phyloP scores from a whole-genome alignment of 257 asterid genomes.

The Cordia subcordata region DNA sequence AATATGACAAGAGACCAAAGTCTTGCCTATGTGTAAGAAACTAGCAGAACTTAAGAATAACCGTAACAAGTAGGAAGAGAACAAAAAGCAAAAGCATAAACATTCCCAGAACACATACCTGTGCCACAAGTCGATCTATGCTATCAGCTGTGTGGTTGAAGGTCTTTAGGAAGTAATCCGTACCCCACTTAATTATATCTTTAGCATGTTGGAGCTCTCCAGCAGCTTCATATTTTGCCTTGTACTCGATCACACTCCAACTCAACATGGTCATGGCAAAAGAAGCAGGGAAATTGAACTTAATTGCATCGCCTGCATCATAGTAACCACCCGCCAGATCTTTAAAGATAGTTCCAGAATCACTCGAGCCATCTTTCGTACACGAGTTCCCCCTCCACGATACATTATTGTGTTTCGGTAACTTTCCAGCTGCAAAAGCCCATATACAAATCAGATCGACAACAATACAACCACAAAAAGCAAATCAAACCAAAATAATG shows the following conservation, averaged over 20 bases:
- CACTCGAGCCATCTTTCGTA: conserved; percentile 62
- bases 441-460: not conserved
- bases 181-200: conserved; percentile 96
- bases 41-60: not conserved
- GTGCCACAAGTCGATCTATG: conserved; percentile 61
- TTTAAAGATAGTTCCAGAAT: conserved; percentile 41
- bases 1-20: too few relatives aligned
- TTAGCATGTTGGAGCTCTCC: conserved; percentile 89
- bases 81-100: not conserved
- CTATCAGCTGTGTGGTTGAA: conserved; percentile 86
- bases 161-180: conserved; percentile 90
- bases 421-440: conserved; percentile 66
- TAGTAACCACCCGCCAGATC: conserved; percentile 84
- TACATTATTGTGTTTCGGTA: conserved; percentile 88
- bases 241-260: conserved; percentile 96
- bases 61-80: not conserved
- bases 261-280: conserved; percentile 97
- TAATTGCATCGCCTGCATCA: conserved; percentile 97
- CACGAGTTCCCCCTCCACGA: conserved; percentile 97
- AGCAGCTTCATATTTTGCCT: conserved; percentile 79
- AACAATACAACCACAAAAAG: too few relatives aligned
- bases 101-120: conserved; percentile 37
- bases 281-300: conserved; percentile 79
- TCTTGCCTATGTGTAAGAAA: not conserved
- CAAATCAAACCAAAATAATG: too few relatives aligned